phyloP scores from a whole-genome alignment of 257 asterid species.

The Penstemon barbatus region DNA sequence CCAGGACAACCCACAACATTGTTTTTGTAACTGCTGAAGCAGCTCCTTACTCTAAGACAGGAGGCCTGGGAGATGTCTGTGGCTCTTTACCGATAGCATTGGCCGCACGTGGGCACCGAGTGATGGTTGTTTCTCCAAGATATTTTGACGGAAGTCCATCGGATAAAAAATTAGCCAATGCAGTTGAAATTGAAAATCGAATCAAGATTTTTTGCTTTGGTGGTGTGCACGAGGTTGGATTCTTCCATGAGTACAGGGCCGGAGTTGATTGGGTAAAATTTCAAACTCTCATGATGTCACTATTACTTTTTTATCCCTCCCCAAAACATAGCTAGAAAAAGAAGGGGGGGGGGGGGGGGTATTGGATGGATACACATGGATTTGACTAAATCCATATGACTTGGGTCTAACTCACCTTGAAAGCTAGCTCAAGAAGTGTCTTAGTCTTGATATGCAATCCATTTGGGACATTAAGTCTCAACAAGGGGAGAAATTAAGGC shows the following conservation, averaged over 20 bases:
- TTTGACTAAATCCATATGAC: no score
- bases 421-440: no score
- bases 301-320: not conserved
- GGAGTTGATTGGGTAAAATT: conserved; percentile 95
- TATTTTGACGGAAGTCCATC: conserved; percentile 61
- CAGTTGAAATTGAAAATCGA: conserved; percentile 49
- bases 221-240: conserved; percentile 74
- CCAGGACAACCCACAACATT: conserved; percentile 45
- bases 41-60: conserved; percentile 96
- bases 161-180: conserved; percentile 60
- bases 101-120: conserved; percentile 87
- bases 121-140: conserved; percentile 93
- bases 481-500: not conserved
- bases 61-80: conserved; percentile 98
- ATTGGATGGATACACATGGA: no score
- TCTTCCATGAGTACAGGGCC: conserved; percentile 82
- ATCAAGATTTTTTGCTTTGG: conserved; percentile 65
- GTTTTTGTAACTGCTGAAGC: conserved; percentile 88
- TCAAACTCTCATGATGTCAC: conserved; percentile 15
- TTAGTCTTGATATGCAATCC: no score
- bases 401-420: no score
- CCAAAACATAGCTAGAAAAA: no score
- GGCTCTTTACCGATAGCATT: conserved; percentile 93
- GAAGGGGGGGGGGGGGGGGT: no score
- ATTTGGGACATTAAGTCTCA: no score